Conservation (phyloP, 2,329 filamentous ascomycete genomes). For the Pseudonectria buxi region DNA sequence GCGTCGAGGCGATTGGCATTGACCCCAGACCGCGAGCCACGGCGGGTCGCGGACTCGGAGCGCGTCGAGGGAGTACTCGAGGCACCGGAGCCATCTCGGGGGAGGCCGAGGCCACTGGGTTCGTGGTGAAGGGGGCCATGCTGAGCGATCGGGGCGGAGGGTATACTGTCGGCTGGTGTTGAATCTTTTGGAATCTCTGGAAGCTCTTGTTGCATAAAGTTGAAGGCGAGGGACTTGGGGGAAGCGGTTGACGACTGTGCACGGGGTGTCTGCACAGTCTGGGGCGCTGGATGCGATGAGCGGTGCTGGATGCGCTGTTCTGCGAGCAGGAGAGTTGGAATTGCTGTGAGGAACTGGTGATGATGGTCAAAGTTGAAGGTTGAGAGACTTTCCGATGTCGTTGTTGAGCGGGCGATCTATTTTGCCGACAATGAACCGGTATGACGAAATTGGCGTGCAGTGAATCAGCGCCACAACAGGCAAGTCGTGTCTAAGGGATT, state of each 20-base stretch:
- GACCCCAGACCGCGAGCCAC: conserved; percentile 26
- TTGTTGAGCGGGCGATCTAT: too few relatives aligned
- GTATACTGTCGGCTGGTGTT: conserved; percentile 31
- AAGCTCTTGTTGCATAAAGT: conserved; percentile 61
- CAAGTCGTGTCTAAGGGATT: too few relatives aligned
- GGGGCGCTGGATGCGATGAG: conserved; percentile 5
- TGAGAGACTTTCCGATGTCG: too few relatives aligned
- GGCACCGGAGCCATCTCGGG: conserved; percentile 25
- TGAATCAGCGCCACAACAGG: too few relatives aligned
- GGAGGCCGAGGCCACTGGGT: conserved; percentile 32
- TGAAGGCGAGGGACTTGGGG: conserved; percentile 31
- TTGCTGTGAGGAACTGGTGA: conserved; percentile 11
- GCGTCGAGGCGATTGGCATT: conserved; percentile 41
- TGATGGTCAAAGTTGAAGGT: conserved; percentile 4
- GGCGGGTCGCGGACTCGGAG: conserved; percentile 24
- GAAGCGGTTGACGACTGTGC: conserved; percentile 42
- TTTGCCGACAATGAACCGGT: too few relatives aligned
- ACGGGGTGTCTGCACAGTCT: conserved; percentile 45
- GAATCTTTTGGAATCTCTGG: conserved; percentile 38
- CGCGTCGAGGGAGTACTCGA: conserved; percentile 31
- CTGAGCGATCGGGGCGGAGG: conserved; percentile 36
- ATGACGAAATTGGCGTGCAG: too few relatives aligned
- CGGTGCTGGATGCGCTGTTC: conserved; percentile 1
- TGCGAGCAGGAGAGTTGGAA: conserved; percentile 8
- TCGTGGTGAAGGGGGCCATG: conserved; percentile 49